Evolutionary conservation across 495 filamentous ascomycete genomes (phyloP), one percentile per base, ranked within the genome.

Genomic region (Xylaria palmicola): DNA sequence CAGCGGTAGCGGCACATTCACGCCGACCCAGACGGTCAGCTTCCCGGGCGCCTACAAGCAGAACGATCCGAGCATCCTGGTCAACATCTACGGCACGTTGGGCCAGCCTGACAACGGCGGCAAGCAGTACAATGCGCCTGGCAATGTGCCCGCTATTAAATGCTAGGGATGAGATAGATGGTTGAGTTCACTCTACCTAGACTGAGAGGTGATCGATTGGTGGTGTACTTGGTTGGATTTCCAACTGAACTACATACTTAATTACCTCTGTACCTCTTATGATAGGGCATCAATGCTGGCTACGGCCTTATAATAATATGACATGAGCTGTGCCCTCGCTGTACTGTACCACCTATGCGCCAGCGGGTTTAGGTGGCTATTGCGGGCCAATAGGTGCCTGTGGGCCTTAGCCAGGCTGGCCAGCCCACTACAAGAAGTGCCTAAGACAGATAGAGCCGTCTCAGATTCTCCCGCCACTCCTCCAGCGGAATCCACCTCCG

Each of bases 41-140:
- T 79, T 85, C 68, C 84, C 83, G 4, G 83, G 83, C 29, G 79
- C 78, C 19, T 84, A 83, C 69, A 66, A 71, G 65, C 67, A 77
- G 41, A 77, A 58, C 55, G 77, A 85, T 68, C 78, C 82, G 12
- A 80, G 81, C 55, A 83, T 85, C 65, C 59, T 77, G 36, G 65
- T 80, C 68, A 81, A 76, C 68, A 85, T 86, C 68, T 86, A 86
- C 67, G 79, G 79, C 22, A 19, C 50, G 4, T 66, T 66, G 19
- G 79, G 81, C 13, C 62, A 75, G 65, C 77, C 79, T 55, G 75
- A 83, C 61, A 81, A 77, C 45, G 75, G 64, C 44, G 74, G 76
- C 41, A 77, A 79, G 68, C 37, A 73, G 15, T 81, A 81, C 55
- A 68, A 50, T 15, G 70, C 74, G 6, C 80, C 80, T 0, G 80